A percentile compares a stretch with the other conserved stretches of the same genome.
phyloP scores from a whole-genome alignment of 1,284 basidiomycete species.

The Cryptococcus sp. region DNA sequence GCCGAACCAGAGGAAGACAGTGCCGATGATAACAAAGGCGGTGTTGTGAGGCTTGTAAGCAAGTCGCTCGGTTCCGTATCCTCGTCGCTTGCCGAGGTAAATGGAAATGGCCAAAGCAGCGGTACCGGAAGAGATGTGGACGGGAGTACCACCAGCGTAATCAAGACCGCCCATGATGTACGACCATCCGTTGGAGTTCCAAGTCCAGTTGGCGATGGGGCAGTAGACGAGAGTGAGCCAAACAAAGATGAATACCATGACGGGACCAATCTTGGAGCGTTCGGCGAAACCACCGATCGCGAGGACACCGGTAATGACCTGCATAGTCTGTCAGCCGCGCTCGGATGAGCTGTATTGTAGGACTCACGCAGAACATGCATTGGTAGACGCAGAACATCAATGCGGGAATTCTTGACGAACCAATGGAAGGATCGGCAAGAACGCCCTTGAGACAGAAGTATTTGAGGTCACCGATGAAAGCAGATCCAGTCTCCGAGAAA shows the following conservation, averaged over 20 bases:
- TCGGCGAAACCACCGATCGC: conserved; percentile 91
- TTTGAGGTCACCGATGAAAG: conserved; percentile 59
- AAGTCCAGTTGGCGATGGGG: conserved; percentile 92
- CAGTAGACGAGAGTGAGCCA: conserved; percentile 95
- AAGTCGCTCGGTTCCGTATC: conserved; percentile 88
- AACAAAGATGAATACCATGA: conserved; percentile 83
- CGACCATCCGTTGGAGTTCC: conserved; percentile 88
- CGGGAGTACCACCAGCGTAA: conserved; percentile 94
- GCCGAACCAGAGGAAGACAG: conserved; percentile 95
- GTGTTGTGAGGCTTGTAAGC: conserved; percentile 72
- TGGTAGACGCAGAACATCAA: conserved; percentile 79
- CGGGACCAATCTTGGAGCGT: conserved; percentile 80
- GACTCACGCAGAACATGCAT: conserved; percentile 52
- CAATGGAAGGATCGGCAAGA: conserved; percentile 70
- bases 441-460: conserved; percentile 85
- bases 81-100: conserved; percentile 84
- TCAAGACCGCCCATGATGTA: conserved; percentile 77
- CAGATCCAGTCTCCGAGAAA: conserved; percentile 53
- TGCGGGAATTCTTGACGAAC: conserved; percentile 71
- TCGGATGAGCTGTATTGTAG: background rate
- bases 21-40: conserved; percentile 87
- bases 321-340: conserved; percentile 2
- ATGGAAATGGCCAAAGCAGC: conserved; percentile 89
- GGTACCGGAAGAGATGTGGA: conserved; percentile 87
- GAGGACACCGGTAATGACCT: conserved; percentile 62